phyloP scores from a whole-genome alignment of 768 basidiomycete species.

The Lactarius akahatsu region DNA sequence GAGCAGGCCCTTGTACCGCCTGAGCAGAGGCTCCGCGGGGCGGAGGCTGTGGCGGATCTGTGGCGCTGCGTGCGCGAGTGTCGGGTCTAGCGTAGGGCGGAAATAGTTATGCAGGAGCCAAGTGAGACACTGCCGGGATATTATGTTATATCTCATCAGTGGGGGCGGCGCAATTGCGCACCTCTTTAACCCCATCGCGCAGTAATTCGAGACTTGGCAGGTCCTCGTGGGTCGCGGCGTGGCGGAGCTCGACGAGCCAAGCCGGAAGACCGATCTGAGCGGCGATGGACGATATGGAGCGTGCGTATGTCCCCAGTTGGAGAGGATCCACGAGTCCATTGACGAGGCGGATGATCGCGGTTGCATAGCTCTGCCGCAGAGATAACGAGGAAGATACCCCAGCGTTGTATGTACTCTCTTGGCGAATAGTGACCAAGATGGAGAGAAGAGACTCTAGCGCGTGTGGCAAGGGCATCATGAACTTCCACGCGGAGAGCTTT shows the following conservation, averaged over 20 bases:
- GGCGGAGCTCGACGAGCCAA: slow-evolving; percentile 90
- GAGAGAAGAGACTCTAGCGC: slow-evolving; percentile 73
- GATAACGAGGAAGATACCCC: slow-evolving; percentile 42
- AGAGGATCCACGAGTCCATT: slow-evolving; percentile 95
- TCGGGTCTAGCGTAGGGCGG: slow-evolving; percentile 65
- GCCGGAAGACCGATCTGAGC: slow-evolving; percentile 79
- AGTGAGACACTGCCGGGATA: slow-evolving; percentile 58
- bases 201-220: slow-evolving; percentile 81
- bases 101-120: slow-evolving; percentile 90
- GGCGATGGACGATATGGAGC: slow-evolving; percentile 88
- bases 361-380: slow-evolving; percentile 75
- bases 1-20: slow-evolving; percentile 66
- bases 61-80: slow-evolving; percentile 34
- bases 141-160: not conserved
- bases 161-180: slow-evolving; percentile 27
- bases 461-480: slow-evolving; percentile 73
- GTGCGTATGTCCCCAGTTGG: slow-evolving; percentile 84
- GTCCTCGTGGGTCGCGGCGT: slow-evolving; percentile 95
- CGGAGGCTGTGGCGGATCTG: slow-evolving; percentile 39
- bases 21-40: slow-evolving; percentile 65
- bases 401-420: slow-evolving; percentile 44
- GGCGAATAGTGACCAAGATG: slow-evolving; percentile 56
- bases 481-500: slow-evolving; percentile 79
- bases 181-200: slow-evolving; percentile 75
- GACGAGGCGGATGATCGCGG: slow-evolving; percentile 83